Conservation (phyloP, 1,284 basidiomycete species). For the Cryptococcus amylolentus region DNA sequence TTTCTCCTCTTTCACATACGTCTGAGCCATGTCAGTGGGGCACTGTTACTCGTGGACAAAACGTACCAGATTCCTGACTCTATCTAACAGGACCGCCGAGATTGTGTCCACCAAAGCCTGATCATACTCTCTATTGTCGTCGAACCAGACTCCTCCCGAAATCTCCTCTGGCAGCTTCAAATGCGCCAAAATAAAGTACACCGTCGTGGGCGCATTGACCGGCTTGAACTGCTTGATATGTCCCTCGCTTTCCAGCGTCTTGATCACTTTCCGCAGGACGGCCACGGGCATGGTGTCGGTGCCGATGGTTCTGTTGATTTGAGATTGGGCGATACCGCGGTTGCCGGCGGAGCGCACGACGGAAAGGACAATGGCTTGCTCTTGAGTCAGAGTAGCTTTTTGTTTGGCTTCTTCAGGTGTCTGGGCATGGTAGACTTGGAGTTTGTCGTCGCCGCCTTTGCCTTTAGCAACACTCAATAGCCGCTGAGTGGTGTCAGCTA, state of each 20-base stretch:
- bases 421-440: conserved; percentile 27
- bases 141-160: conserved; percentile 48
- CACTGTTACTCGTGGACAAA: neutral
- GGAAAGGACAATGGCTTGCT: conserved; percentile 36
- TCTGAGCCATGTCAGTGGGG: neutral
- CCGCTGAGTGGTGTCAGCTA: conserved; percentile 6
- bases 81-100: conserved; percentile 27
- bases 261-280: conserved; percentile 37
- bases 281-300: conserved; percentile 30
- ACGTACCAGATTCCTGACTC: conserved; percentile 36
- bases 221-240: conserved; percentile 46
- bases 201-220: conserved; percentile 44
- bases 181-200: conserved; percentile 38
- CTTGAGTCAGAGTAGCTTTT: conserved; percentile 33
- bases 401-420: conserved; percentile 34
- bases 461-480: conserved; percentile 20
- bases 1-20: conserved; percentile 16
- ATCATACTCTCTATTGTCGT: conserved; percentile 46
- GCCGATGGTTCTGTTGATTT: conserved; percentile 27
- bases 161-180: conserved; percentile 45
- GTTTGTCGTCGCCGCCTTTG: conserved; percentile 20
- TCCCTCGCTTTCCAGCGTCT: conserved; percentile 36
- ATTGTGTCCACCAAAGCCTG: conserved; percentile 39
- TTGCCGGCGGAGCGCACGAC: conserved; percentile 19
- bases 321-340: conserved; percentile 16